These are phyloP conservation scores for Ceratocystis colombiana DNA, from an alignment of 2,329 filamentous ascomycete species.

Conservation along the genomic window DNA sequence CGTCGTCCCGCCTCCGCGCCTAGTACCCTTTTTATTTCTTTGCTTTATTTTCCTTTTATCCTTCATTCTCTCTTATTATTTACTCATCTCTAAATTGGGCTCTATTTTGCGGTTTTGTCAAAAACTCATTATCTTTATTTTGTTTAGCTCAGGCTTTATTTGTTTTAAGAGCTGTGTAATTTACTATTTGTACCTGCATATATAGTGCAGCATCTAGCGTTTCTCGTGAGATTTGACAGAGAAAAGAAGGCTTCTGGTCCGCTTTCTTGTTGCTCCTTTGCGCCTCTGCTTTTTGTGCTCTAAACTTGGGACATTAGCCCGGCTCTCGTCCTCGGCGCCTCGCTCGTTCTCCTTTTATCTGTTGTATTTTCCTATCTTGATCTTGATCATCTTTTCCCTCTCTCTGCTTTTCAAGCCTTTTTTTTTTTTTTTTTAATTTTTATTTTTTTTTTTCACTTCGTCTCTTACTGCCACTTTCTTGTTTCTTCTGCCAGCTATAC, in stretches of 20 bases:
- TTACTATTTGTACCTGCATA: neutral
- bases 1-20: neutral
- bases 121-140: neutral
- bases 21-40: neutral
- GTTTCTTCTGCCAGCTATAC: slow-evolving; percentile 1
- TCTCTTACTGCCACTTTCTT: neutral
- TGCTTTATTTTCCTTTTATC: neutral
- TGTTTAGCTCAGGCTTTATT: neutral
- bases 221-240: slow-evolving; percentile 12
- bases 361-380: neutral
- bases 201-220: slow-evolving; percentile 9
- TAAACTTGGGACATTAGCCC: neutral
- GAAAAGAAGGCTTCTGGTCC: slow-evolving; percentile 8
- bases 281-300: neutral
- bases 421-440: neutral
- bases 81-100: neutral
- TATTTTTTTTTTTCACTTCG: neutral
- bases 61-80: neutral
- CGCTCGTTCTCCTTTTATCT: neutral
- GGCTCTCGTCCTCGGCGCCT: neutral
- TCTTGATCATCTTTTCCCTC: neutral
- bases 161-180: neutral
- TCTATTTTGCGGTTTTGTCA: neutral
- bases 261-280: neutral
- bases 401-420: neutral